Percentiles rank a stretch among this genome's conserved stretches.
phyloP scores from a whole-genome alignment of 177 flowering plant species.

The Vitis hybrid region DNA sequence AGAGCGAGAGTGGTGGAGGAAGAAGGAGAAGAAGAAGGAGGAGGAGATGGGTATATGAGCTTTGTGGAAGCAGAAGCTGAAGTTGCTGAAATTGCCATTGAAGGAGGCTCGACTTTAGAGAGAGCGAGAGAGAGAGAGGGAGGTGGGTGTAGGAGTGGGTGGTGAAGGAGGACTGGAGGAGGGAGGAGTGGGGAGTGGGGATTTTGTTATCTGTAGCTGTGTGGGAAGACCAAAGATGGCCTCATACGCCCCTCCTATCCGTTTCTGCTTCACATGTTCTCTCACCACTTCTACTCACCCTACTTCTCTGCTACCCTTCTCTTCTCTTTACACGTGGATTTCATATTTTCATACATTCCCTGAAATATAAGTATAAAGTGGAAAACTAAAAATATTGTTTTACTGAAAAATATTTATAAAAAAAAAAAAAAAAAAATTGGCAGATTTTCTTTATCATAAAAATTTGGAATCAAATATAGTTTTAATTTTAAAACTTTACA shows the following conservation, averaged over 20 bases:
- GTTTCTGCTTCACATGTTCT: constrained; percentile 3
- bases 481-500: too few relatives aligned
- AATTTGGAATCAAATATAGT: too few relatives aligned
- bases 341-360: too few relatives aligned
- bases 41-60: constrained; percentile 15
- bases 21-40: constrained; percentile 9
- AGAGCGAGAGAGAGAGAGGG: constrained; percentile 9
- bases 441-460: too few relatives aligned
- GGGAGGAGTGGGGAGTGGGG: neutral
- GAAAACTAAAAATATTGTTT: too few relatives aligned
- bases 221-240: constrained; percentile 14
- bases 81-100: constrained; percentile 21
- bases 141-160: neutral
- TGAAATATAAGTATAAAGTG: too few relatives aligned
- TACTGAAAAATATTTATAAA: too few relatives aligned
- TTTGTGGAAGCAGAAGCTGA: constrained; percentile 29
- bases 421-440: too few relatives aligned
- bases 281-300: too few relatives aligned
- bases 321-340: too few relatives aligned
- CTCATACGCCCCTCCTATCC: constrained; percentile 25
- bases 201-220: constrained; percentile 14
- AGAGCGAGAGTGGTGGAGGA: constrained; percentile 5
- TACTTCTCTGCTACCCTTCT: too few relatives aligned
- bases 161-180: neutral
- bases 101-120: neutral